Base-by-base conservation (phyloP, 2,329 filamentous ascomycete genomes). In the Diaporthe eres region DNA sequence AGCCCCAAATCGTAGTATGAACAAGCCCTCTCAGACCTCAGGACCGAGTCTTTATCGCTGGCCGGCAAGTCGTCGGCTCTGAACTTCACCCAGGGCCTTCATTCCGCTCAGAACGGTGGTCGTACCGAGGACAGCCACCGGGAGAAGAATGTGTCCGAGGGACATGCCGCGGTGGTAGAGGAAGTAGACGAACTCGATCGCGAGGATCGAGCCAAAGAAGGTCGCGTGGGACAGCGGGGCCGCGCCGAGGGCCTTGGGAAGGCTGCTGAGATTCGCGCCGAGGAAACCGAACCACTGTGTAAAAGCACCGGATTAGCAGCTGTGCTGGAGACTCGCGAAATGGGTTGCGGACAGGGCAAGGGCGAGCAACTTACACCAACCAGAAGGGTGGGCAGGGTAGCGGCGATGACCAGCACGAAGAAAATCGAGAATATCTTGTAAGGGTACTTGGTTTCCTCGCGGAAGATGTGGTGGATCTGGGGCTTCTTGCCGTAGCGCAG, bases 161-260 rank as follows among this genome's bases (percentile, higher is more conserved):
- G 93, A 98, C 96, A 96, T 98, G 82, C 87, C 91, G 72, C 91
- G 93, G 86, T 98, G 98, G 89, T 99, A 99, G 79, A 98, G 86
- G 87, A 97, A 96, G 86, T 99, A 98, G 74, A 98, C 92, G 22
- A 91, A 94, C 85, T 99, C 97, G 88, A 99, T 94, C 31, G 92
- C 92, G 53, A 98, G 77, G 74, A 99, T 92, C 7, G 95, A 98
- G 71, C 94, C 94, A 79, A 97, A 94, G 88, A 98, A 99, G 47
- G 95, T 84, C 42, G 88, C 87, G 83, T 99, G 96, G 7, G 96
- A 93, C 58, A 98, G 80, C 2, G 97, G 96, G 1, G 95, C 94
- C 31, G 90, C 88, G 75, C 91, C 87, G 70, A 98, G 85, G 12
- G 97, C 96, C 82, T 94, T 93, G 71, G 90, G 84, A 1, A 97